A percentile compares a stretch with the other conserved stretches of the same genome.
phyloP scores from a whole-genome alignment of 2,329 filamentous ascomycete genomes.

The Epichloe brachyelytri region DNA sequence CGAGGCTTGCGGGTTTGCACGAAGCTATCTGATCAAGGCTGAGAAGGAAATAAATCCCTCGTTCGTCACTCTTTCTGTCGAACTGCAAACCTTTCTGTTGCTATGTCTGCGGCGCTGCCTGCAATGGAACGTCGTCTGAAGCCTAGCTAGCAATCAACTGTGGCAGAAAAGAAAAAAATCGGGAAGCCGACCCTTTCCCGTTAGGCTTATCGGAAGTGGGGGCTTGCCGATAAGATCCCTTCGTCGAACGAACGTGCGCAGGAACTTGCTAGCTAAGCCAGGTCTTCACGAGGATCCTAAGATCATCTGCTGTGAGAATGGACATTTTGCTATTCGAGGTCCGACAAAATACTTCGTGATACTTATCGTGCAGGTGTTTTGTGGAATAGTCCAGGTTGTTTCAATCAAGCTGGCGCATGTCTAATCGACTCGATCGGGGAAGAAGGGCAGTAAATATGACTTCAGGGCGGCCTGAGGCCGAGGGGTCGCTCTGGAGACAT shows the following conservation, averaged over 20 bases:
- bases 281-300: neutral
- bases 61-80: neutral
- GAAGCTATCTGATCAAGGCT: too few species aligned
- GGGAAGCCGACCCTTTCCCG: neutral
- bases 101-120: neutral
- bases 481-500: too few species aligned
- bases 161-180: conserved; percentile 1
- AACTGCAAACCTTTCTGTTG: neutral
- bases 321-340: too few species aligned
- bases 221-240: neutral
- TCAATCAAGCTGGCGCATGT: too few species aligned
- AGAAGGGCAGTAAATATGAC: too few species aligned
- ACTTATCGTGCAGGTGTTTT: too few species aligned
- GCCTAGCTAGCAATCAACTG: neutral
- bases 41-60: too few species aligned
- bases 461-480: too few species aligned
- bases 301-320: too few species aligned
- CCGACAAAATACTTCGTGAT: too few species aligned
- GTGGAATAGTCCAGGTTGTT: too few species aligned
- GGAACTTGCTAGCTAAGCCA: neutral
- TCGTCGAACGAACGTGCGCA: neutral
- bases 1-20: neutral
- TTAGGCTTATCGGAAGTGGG: conserved; percentile 2
- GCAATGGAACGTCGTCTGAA: neutral
- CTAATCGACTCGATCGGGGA: too few species aligned